A percentile compares a stretch with the other conserved stretches of the same genome.
Conservation (phyloP, 108 stramenopile genomes). For the Ochromonas danica region DNA sequence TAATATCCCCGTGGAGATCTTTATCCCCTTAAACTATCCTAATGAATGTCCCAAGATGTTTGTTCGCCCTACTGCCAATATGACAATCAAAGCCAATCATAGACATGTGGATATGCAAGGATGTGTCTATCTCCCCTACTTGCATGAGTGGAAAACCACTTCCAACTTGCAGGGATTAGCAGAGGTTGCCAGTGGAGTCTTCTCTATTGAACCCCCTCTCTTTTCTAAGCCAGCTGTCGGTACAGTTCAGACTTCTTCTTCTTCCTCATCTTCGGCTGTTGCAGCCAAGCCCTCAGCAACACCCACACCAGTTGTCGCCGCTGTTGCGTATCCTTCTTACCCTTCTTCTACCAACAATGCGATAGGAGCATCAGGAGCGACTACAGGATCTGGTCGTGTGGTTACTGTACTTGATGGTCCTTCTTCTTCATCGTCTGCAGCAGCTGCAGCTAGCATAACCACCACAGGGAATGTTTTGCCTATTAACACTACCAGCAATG, state of each 20-base stretch:
- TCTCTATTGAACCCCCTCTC: constrained; percentile 88
- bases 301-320: no score
- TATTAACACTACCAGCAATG: no score
- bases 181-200: constrained; percentile 75
- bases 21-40: constrained; percentile 79
- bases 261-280: no score
- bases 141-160: constrained; percentile 77
- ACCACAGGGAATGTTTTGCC: no score
- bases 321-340: no score
- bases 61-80: constrained; percentile 74
- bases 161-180: constrained; percentile 74
- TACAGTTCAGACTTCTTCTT: not conserved
- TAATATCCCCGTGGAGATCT: constrained; percentile 87
- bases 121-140: constrained; percentile 81
- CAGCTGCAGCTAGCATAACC: no score
- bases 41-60: constrained; percentile 70
- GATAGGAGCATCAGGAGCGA: no score
- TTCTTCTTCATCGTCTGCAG: no score
- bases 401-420: no score
- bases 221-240: constrained; percentile 59
- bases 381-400: no score
- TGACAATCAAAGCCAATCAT: constrained; percentile 20
- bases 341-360: no score
- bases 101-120: constrained; percentile 72
- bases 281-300: no score